phyloP scores from a whole-genome alignment of 2,329 filamentous ascomycete species.

The Xylaria digitata region DNA sequence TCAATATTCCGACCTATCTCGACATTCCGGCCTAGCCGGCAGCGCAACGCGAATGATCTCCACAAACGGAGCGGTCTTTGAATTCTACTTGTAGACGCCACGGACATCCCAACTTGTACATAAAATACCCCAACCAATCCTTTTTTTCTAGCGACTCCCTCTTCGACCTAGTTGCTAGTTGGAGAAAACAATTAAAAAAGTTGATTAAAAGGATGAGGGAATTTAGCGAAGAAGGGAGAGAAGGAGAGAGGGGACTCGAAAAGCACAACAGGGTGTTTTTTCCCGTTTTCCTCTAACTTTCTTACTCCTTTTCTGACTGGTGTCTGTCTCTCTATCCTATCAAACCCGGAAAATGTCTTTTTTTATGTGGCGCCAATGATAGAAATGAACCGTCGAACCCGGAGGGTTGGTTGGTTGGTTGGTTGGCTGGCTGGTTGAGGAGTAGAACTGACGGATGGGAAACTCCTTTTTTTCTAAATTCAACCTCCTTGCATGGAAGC shows the following conservation, averaged over 20 bases:
- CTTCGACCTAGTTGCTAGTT: constrained; percentile 2
- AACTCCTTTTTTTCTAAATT: neutral
- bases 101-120: constrained; percentile 22
- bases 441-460: neutral
- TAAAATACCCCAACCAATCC: constrained; percentile 4
- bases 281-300: neutral
- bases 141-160: neutral
- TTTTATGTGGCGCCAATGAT: constrained; percentile 9
- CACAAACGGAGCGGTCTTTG: neutral
- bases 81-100: constrained; percentile 19
- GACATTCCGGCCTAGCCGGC: constrained; percentile 2
- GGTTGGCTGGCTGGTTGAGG: neutral
- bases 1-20: neutral
- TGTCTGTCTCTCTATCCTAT: constrained; percentile 5
- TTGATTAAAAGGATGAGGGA: neutral
- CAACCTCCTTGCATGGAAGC: constrained; percentile 2
- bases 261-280: neutral
- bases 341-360: neutral
- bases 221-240: neutral
- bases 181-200: constrained; percentile 13
- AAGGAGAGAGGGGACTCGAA: neutral
- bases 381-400: neutral
- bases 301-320: neutral
- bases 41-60: constrained; percentile 5
- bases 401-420: neutral